Evolutionary conservation across 2,329 filamentous ascomycete genomes (phyloP).

Genomic region (Boeremia lycopersici): DNA sequence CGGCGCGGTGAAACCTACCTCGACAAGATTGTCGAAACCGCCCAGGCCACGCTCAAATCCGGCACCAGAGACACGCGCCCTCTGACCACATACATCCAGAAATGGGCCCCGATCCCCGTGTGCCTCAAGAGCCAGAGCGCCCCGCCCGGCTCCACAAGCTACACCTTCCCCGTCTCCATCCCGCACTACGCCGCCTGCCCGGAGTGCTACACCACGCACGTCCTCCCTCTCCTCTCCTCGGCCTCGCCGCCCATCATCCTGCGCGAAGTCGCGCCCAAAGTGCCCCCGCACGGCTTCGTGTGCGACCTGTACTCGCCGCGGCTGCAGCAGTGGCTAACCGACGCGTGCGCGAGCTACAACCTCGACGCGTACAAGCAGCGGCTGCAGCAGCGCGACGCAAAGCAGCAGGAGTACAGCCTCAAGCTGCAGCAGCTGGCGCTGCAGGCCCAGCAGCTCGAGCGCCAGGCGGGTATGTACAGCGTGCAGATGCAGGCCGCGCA

Average conservation of each 20-base stretch:
- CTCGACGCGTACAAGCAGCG: conserved; percentile 3
- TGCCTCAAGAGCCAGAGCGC: neutral
- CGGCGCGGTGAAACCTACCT: conserved; percentile 19
- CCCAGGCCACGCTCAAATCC: neutral
- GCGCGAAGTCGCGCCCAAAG: neutral
- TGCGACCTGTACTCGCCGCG: conserved; percentile 26
- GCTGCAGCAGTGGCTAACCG: conserved; percentile 21
- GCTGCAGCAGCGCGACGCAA: neutral
- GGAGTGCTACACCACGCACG: conserved; percentile 24
- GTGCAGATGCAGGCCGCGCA: neutral
- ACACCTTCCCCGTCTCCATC: conserved; percentile 1
- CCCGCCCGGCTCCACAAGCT: neutral
- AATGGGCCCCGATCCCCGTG: neutral
- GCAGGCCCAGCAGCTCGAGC: neutral
- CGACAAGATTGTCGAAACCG: conserved; percentile 12
- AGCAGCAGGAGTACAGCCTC: neutral
- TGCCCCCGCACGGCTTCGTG: conserved; percentile 6
- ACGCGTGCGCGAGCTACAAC: conserved; percentile 14
- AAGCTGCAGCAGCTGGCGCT: neutral
- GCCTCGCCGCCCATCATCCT: neutral
- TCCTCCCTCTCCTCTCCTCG: conserved; percentile 10
- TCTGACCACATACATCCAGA: neutral
- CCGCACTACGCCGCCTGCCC: conserved; percentile 23
- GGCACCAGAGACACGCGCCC: neutral
- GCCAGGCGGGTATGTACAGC: neutral